Conservation (phyloP, 2,329 filamentous ascomycete genomes). For the Rhynchosporium graminicola region DNA sequence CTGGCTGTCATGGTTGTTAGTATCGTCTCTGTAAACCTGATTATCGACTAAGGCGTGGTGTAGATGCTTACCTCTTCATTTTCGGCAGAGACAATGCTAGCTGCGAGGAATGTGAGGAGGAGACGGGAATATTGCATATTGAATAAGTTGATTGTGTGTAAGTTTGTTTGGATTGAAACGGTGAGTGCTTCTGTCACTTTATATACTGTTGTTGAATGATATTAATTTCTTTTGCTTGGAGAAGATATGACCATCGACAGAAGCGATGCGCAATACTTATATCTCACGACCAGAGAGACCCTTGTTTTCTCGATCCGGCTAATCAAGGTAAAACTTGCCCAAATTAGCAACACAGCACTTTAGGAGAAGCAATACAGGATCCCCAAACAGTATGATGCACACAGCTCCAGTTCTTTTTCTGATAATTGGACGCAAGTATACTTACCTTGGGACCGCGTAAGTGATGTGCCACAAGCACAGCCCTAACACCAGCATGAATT, state of each 20-base stretch:
- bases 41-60: not conserved
- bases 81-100: constrained; percentile 25
- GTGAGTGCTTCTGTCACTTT: constrained; percentile 2
- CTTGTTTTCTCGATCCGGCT: constrained; percentile 1
- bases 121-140: constrained; percentile 37
- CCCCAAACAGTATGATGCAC: constrained; percentile 25
- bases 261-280: constrained; percentile 25
- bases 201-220: constrained; percentile 5
- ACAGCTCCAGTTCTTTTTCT: constrained; percentile 3
- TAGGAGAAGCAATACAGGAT: not conserved
- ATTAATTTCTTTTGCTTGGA: constrained; percentile 18
- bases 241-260: not conserved
- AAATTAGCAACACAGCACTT: constrained; percentile 7
- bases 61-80: constrained; percentile 7
- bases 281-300: constrained; percentile 14
- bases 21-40: not conserved
- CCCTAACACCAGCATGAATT: constrained; percentile 11
- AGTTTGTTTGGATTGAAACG: not conserved
- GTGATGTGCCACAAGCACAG: constrained; percentile 27
- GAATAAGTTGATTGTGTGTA: not conserved
- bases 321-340: not conserved
- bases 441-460: constrained; percentile 20
- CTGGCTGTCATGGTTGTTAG: constrained; percentile 14
- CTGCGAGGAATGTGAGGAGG: constrained; percentile 32
- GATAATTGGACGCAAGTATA: constrained; percentile 12